Percentiles rank a stretch among this genome's conserved stretches.
phyloP scores from a whole-genome alignment of 805 yeast genomes.

The Yamadazyma takamatsuzukensis region DNA sequence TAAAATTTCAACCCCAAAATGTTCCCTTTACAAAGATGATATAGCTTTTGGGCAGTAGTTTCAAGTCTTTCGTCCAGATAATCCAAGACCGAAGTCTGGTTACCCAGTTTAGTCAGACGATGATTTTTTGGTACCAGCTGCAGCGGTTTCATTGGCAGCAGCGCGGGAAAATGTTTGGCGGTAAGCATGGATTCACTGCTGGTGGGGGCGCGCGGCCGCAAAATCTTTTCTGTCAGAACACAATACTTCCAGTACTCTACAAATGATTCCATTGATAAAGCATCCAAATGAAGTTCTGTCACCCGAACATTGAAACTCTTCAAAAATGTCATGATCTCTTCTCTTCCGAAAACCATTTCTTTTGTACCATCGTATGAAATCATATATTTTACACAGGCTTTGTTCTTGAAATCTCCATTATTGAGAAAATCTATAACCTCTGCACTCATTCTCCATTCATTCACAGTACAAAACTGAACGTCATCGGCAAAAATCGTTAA shows the following conservation, averaged over 20 bases:
- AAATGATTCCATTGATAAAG: slow-evolving; percentile 1
- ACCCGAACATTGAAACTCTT: slow-evolving; percentile 1
- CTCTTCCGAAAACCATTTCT: neutral
- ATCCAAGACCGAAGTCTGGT: too few relatives aligned
- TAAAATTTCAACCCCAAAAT: slow-evolving; percentile 13
- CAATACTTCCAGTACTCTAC: slow-evolving; percentile 8
- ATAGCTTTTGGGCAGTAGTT: slow-evolving; percentile 4
- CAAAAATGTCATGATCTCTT: slow-evolving; percentile 2
- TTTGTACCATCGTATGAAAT: slow-evolving; percentile 3
- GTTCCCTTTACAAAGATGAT: slow-evolving; percentile 16
- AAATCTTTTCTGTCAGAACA: slow-evolving; percentile 1
- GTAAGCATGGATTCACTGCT: neutral
- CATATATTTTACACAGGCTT: slow-evolving; percentile 1
- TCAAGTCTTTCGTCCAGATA: slow-evolving; percentile 5
- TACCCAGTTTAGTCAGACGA: too few relatives aligned
- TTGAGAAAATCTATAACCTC: slow-evolving; percentile 23
- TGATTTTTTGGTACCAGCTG: too few relatives aligned
- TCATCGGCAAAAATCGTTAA: slow-evolving; percentile 46
- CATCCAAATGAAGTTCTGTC: neutral
- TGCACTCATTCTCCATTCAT: slow-evolving; percentile 24
- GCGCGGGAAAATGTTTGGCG: too few relatives aligned
- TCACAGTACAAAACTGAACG: slow-evolving; percentile 39
- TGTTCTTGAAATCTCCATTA: slow-evolving; percentile 2
- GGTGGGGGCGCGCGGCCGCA: too few relatives aligned
- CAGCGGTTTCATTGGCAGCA: too few relatives aligned